Evolutionary conservation across 2,329 filamentous ascomycete genomes (phyloP), one percentile per base, ranked within the genome.

Genomic region (Blastomyces gilchristii): DNA sequence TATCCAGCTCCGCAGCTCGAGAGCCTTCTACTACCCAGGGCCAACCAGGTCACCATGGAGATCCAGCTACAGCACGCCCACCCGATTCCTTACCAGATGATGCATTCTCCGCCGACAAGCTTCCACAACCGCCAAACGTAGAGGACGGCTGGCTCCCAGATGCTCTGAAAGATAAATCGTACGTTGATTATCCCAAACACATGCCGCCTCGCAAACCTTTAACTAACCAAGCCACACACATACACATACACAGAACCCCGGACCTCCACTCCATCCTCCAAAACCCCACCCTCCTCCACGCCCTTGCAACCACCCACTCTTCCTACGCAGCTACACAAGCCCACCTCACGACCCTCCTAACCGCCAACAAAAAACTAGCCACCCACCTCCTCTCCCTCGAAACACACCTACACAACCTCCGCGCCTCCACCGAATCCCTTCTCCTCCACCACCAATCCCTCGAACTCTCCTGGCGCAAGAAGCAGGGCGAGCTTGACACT

Each of bases 401-500:
- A 67, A 72, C 77, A 0, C 82, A 82, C 65, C 76, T 87, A 14
- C 73, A 76, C 12, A 69, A 72, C 22, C 70, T 80, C 2, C 87
- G 93, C 63, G 82, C 85, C 37, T 81, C 83, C 0, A 88, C 90
- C 0, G 91, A 96, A 72, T 87, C 90, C 3, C 87, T 92, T 64
- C 84, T 97, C 0, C 82, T 97, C 0, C 83, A 90, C 12, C 85
- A 94, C 28, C 89, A 93, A 70, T 89, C 90, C 1, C 83, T 97
- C 18, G 94, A 97, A 77, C 85, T 92, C n/a, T 88, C 93, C 71
- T 97, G 94, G 90, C 85, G 87, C 62, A 85, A 89, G 68, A 95
- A 94, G 75, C 90, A 97, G 75, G 82, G 85, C 0, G 91, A 94
- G 69, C 94, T 96, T 83, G 94, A 97, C 73, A 82, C 85, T 60